Percentiles rank a stretch among this genome's conserved stretches.
Evolutionary conservation across 208 protist species (phyloP).

Genomic region (Crithidia thermophila): DNA sequence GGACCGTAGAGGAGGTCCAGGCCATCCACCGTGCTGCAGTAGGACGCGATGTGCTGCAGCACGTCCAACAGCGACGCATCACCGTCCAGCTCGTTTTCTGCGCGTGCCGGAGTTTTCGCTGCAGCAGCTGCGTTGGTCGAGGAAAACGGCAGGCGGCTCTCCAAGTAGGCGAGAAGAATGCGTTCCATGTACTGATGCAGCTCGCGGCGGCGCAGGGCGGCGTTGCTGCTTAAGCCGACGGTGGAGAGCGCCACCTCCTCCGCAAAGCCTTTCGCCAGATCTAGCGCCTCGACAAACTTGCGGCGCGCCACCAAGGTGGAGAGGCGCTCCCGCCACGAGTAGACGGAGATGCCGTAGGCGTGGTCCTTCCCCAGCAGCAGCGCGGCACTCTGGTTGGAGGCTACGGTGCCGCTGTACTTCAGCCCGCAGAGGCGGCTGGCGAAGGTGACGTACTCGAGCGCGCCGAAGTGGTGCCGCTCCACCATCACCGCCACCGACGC

Average conservation of each 20-base stretch:
- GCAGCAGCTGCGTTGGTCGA: background rate
- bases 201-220: constrained; percentile 32
- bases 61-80: constrained; percentile 5
- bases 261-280: constrained; percentile 61
- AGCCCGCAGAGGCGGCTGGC: constrained; percentile 30
- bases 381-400: constrained; percentile 31
- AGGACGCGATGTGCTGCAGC: constrained; percentile 33
- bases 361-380: constrained; percentile 42
- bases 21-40: constrained; percentile 54
- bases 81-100: too few relatives aligned
- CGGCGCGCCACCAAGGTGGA: constrained; percentile 47
- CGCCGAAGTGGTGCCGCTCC: constrained; percentile 43
- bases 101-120: too few relatives aligned
- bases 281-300: constrained; percentile 56
- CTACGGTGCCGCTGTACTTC: constrained; percentile 43
- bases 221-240: constrained; percentile 51
- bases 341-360: constrained; percentile 49
- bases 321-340: constrained; percentile 72
- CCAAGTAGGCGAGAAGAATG: constrained; percentile 49
- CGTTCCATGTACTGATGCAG: constrained; percentile 53
- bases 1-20: constrained; percentile 65
- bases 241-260: constrained; percentile 65
- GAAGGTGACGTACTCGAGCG: constrained; percentile 46
- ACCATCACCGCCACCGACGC: constrained; percentile 52
- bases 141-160: background rate